phyloP scores from a whole-genome alignment of 371 early-diverging fungal species.

The Dipsacomyces acuminosporus region DNA sequence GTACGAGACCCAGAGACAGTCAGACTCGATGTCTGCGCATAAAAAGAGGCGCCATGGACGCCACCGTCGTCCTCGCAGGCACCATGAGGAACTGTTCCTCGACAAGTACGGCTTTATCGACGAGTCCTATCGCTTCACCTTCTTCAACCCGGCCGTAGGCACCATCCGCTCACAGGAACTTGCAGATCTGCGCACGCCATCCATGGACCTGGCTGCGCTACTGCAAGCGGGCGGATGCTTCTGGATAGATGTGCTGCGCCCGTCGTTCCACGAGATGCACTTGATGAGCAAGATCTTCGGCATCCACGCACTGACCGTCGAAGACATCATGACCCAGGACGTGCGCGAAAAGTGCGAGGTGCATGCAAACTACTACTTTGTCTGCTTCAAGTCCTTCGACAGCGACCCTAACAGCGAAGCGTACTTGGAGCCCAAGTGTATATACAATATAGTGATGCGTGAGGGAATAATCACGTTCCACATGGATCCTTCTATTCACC shows the following conservation, averaged over 20 bases:
- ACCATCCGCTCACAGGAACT: constrained; percentile 47
- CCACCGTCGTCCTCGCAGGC: constrained; percentile 9
- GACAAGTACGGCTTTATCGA: constrained; percentile 46
- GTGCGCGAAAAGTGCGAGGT: constrained; percentile 88
- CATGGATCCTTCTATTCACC: constrained; percentile 44
- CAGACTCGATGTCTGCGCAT: background rate
- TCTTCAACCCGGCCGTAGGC: constrained; percentile 47
- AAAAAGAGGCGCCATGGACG: background rate
- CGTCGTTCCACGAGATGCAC: constrained; percentile 76
- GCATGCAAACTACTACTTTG: constrained; percentile 85
- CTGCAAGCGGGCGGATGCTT: constrained; percentile 56
- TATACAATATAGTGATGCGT: constrained; percentile 78
- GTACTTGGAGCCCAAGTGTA: constrained; percentile 70
- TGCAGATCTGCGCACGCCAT: constrained; percentile 40
- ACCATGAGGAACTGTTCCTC: constrained; percentile 44
- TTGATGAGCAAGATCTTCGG: constrained; percentile 62
- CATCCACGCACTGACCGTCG: constrained; percentile 86
- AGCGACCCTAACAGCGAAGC: constrained; percentile 57
- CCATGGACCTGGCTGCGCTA: constrained; percentile 30
- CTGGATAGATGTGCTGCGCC: constrained; percentile 85
- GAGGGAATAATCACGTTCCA: constrained; percentile 49
- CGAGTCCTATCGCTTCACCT: constrained; percentile 46
- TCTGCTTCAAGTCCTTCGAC: constrained; percentile 77
- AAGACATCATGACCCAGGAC: constrained; percentile 89
- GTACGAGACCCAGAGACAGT: background rate